Base-by-base conservation (phyloP, 345 rosid species). In the Tarenaya hassleriana region DNA sequence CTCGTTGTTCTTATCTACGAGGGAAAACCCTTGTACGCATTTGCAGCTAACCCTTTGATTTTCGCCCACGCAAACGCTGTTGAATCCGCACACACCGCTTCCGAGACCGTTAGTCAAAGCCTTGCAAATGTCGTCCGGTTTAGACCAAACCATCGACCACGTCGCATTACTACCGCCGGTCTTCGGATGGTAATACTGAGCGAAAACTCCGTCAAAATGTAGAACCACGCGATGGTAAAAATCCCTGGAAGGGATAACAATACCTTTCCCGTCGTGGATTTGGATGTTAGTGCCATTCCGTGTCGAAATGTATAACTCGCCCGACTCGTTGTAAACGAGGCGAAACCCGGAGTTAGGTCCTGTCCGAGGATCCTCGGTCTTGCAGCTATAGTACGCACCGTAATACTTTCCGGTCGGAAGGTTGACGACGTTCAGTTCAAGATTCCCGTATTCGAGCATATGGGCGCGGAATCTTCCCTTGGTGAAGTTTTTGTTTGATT, bases 181-280 rank as follows among this genome's bases (percentile, higher is more conserved):
- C 10, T 43, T 86, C 6, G 81, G 78, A 63, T 80, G 75, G n/a
- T 65, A 67, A 42, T 82, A 79, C 10, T 63, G 71, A 66, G 82
- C 72, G 19, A 86, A 66, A 52, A 77, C 75, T 3, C 92, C 79
- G 50, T 81, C 82, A 21, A 53, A 68, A n/a, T 83, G 88, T 8
- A 83, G 20, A 33, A 64, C 62, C 3, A 66, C 80, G 33, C 88
- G 63, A 41, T 48, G 74, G 50, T 77, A 81, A 20, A 51, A 66
- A 3, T 71, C 63, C 11, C 10, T 34, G 6, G 33, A 49, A 41
- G 48, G 7, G 7, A 13, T n/a, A n/a, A n/a, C n/a, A n/a, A n/a
- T n/a, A n/a, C n/a, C n/a, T n/a, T n/a, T n/a, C n/a, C n/a, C n/a
- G n/a, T n/a, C n/a, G 12, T 12, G 14, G 72, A 57, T 7, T 41